These are phyloP conservation scores for Pilobolus umbonatus DNA, from an alignment of 192 early-diverging fungal genomes.

Conservation along the genomic window DNA sequence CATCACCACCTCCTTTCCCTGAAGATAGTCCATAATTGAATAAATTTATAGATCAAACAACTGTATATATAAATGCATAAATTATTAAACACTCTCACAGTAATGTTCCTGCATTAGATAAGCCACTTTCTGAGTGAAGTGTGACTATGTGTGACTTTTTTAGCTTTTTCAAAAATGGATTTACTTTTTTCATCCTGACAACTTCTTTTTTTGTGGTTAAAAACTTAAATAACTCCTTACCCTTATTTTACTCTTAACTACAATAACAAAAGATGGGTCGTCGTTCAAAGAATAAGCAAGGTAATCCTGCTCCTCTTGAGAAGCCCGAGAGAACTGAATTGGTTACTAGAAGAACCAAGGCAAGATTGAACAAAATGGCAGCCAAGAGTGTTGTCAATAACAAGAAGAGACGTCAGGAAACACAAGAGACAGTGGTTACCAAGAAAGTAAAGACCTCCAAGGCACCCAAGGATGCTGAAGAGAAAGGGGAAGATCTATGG, in stretches of 20 bases:
- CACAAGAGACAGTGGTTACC: slow-evolving; percentile 7
- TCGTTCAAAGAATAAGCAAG: slow-evolving; percentile 34
- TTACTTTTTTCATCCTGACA: no score
- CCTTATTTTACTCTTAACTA: no score
- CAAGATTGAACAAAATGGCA: not conserved
- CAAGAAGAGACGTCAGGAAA: slow-evolving; percentile 5
- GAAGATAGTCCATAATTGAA: slow-evolving; percentile 13
- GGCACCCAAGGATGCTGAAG: not conserved
- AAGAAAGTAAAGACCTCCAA: slow-evolving; percentile 14
- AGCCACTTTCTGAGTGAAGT: no score
- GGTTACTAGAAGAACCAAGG: slow-evolving; percentile 3
- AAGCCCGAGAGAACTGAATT: slow-evolving; percentile 6
- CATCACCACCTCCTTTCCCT: slow-evolving; percentile 18
- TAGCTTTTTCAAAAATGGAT: no score
- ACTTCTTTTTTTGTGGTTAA: no score
- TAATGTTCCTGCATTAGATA: no score
- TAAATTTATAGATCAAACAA: no score
- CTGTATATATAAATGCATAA: no score
- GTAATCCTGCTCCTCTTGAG: slow-evolving; percentile 26
- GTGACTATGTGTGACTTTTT: no score
- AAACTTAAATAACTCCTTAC: no score
- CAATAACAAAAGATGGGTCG: slow-evolving; percentile 25
- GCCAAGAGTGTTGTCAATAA: not conserved
- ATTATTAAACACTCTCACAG: no score
- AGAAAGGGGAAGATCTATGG: slow-evolving; percentile 18